Base-by-base conservation (phyloP, 192 early-diverging fungal genomes). In the Dissophora ornata region DNA sequence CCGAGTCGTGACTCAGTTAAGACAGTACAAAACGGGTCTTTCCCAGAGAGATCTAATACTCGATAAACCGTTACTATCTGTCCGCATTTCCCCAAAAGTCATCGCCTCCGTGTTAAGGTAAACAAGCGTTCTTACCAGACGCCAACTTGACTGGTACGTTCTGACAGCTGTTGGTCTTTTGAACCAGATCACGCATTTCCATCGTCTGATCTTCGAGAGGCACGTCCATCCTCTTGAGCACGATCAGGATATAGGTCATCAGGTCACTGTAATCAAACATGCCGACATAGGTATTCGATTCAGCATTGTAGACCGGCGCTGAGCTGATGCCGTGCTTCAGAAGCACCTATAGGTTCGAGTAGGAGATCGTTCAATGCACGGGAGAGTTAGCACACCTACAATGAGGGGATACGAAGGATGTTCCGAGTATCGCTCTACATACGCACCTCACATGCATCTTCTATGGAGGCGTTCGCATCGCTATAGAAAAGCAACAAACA, bases 201-300 rank as follows among this genome's bases (percentile, higher is more conserved):
- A 83, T 40, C 3, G 84, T 75, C 30, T 79, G 59, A 24, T 80
- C 67, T 16, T 74, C 75, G 19, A 46, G 41, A 18, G 57, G 66
- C 21, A 74, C 50, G 1, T 74, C 36, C 52, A 81, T 84, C 41
- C 85, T 88, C 34, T 83, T 80, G 29, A 92, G 78, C 9, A 87
- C 81, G 15, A 91, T 51, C 42, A 96, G 67, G 2, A 96, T 71
- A 79, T 90, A 96, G 0, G 91, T 78, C 60, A 92, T 91, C 44
- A 94, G 71, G 52, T 96, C 94, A 47, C 88, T 90, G 66, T 90
- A 90, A 69, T 96, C 94, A 81, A 96, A 94, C 91, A 96, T 93
- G 44, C 94, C 94, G 16, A 91, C 81, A 67, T 88, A 96, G 10
- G 81, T 79, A 16, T 82, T 82, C 18, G 61, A 73, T 30, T 46